Evolutionary conservation across 805 yeast species (phyloP).

Genomic region (Sugiyamaella marilandica): DNA sequence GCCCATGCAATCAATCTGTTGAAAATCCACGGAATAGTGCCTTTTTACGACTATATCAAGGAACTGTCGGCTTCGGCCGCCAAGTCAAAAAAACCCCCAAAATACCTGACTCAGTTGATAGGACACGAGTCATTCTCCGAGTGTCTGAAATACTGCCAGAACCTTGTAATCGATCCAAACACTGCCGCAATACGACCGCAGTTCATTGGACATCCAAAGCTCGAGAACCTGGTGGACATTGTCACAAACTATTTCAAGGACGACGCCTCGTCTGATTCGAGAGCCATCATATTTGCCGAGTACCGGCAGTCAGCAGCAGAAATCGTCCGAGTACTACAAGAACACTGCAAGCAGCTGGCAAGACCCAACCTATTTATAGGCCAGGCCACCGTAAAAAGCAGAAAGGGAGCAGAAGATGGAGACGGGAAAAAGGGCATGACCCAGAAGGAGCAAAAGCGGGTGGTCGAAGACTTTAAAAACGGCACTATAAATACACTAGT

Average conservation of each 20-base stretch:
- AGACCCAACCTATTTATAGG: constrained; percentile 90
- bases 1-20: constrained; percentile 53
- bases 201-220: constrained; percentile 66
- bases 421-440: constrained; percentile 48
- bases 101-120: constrained; percentile 63
- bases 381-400: constrained; percentile 40
- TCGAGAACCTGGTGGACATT: constrained; percentile 54
- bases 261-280: constrained; percentile 36
- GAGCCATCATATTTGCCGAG: constrained; percentile 85
- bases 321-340: constrained; percentile 55
- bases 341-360: constrained; percentile 32
- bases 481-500: constrained; percentile 76
- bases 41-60: constrained; percentile 63
- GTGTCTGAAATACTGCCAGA: constrained; percentile 7
- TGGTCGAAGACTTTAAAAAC: constrained; percentile 64
- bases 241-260: constrained; percentile 49
- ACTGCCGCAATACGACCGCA: constrained; percentile 15
- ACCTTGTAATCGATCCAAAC: constrained; percentile 26
- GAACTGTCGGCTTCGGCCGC: constrained; percentile 39
- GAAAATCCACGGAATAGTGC: constrained; percentile 73
- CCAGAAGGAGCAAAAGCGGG: constrained; percentile 79
- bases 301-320: constrained; percentile 87
- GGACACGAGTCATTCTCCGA: constrained; percentile 42
- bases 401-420: constrained; percentile 8
- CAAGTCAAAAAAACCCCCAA: constrained; percentile 30